These are phyloP conservation scores for Ceriops tagal DNA, from an alignment of 345 rosid genomes.

Conservation along the genomic window DNA sequence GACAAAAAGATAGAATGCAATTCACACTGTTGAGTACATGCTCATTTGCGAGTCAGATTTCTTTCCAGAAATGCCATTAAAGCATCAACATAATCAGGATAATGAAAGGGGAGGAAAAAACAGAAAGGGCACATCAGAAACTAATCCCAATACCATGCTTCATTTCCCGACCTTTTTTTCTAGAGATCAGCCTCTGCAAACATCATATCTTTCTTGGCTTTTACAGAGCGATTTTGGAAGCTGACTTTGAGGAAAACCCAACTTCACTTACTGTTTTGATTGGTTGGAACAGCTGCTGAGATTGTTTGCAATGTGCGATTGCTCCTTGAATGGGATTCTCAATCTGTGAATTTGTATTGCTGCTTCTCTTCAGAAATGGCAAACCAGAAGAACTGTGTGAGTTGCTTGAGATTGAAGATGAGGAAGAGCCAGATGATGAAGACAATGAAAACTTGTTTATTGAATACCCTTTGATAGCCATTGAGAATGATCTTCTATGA, in stretches of 20 bases:
- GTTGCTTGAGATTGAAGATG: constrained; percentile 11
- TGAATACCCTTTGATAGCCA: constrained; percentile 22
- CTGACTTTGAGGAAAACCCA: constrained; percentile 52
- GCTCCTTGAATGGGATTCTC: constrained; percentile 92
- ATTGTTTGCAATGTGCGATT: constrained; percentile 79
- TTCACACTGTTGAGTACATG: not conserved
- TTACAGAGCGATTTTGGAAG: constrained; percentile 44
- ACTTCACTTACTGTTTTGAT: constrained; percentile 42
- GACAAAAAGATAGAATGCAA: not conserved
- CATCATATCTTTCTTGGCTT: constrained; percentile 53
- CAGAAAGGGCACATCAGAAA: constrained; percentile 18
- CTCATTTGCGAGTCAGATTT: not conserved
- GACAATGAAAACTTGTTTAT: constrained; percentile 11
- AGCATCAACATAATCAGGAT: constrained; percentile 10
- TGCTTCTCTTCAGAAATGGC: constrained; percentile 30
- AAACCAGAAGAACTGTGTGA: constrained; percentile 2
- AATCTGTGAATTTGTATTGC: constrained; percentile 33
- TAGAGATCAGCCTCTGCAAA: constrained; percentile 49
- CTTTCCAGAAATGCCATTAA: not conserved
- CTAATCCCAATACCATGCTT: constrained; percentile 6
- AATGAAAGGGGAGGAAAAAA: not conserved
- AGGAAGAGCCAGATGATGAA: not conserved
- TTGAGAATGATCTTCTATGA: constrained; percentile 31
- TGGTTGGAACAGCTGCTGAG: constrained; percentile 48
- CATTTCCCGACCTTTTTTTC: not conserved